Conservation (phyloP, 2,329 filamentous ascomycete species). For the Pestalotiopsis sp. region DNA sequence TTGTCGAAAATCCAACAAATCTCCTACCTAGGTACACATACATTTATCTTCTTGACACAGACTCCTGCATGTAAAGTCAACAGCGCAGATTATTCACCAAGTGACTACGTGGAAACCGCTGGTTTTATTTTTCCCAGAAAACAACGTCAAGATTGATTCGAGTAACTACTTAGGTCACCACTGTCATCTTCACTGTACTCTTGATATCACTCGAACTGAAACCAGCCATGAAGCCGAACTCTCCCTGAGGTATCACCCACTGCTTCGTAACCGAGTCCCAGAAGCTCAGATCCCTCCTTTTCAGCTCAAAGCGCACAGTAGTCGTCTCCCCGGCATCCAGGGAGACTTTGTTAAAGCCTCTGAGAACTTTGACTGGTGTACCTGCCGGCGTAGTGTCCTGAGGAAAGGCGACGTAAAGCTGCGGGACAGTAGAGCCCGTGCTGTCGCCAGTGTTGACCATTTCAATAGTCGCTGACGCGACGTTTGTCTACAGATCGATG, state of each 20-base stretch:
- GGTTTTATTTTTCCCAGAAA: too few relatives aligned
- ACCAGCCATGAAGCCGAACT: background rate
- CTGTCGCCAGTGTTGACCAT: slow-evolving; percentile 55
- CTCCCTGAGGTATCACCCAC: slow-evolving; percentile 30
- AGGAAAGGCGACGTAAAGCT: slow-evolving; percentile 46
- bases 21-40: too few relatives aligned
- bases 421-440: slow-evolving; percentile 51
- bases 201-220: background rate
- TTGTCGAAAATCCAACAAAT: too few relatives aligned
- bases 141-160: too few relatives aligned
- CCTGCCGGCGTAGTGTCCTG: background rate
- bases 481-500: slow-evolving; percentile 52
- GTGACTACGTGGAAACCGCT: too few relatives aligned
- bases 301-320: slow-evolving; percentile 46
- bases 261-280: slow-evolving; percentile 45
- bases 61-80: too few relatives aligned
- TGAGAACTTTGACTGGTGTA: background rate
- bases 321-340: slow-evolving; percentile 42
- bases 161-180: background rate
- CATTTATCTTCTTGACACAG: too few relatives aligned
- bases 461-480: slow-evolving; percentile 48
- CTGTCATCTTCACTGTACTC: background rate
- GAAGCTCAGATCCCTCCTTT: slow-evolving; percentile 49
- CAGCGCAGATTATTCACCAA: too few relatives aligned
- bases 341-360: slow-evolving; percentile 52